Conservation (phyloP, 345 rosid genomes). For the Brassica nigra region DNA sequence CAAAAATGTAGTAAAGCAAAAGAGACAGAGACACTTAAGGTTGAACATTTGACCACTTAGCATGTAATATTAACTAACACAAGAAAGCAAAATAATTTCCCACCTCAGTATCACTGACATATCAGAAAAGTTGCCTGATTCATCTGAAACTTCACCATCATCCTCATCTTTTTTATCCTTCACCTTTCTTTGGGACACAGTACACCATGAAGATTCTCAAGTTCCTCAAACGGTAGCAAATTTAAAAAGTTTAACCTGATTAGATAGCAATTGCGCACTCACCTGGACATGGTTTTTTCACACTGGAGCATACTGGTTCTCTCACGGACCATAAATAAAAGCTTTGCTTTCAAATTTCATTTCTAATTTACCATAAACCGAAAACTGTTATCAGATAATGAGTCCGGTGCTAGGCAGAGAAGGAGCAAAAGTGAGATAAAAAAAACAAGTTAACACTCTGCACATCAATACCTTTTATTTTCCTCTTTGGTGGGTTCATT, state of each 20-base stretch:
- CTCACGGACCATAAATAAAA: constrained; percentile 28
- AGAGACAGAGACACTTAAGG: too few species aligned
- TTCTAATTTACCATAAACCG: too few species aligned
- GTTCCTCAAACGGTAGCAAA: background rate
- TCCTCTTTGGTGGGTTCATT: too few species aligned
- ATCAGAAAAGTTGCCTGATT: constrained; percentile 68
- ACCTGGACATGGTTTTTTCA: constrained; percentile 21
- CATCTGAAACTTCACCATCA: constrained; percentile 52
- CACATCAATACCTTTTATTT: too few species aligned
- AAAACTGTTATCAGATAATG: too few species aligned
- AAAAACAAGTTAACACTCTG: too few species aligned
- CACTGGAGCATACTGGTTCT: constrained; percentile 33
- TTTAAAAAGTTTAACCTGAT: constrained; percentile 1
- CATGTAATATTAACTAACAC: background rate
- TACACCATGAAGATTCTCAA: background rate
- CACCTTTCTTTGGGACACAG: constrained; percentile 35
- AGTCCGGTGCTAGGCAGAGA: too few species aligned
- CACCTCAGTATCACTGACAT: constrained; percentile 86
- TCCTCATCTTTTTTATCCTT: constrained; percentile 35
- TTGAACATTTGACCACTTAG: too few species aligned
- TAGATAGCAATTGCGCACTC: constrained; percentile 36
- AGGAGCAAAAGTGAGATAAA: too few species aligned
- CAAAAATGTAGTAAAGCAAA: too few species aligned
- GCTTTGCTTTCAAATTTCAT: too few species aligned
- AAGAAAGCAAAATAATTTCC: constrained; percentile 11